Conservation (phyloP, 352 stramenopile genomes). For the Phytopythium boreale region DNA sequence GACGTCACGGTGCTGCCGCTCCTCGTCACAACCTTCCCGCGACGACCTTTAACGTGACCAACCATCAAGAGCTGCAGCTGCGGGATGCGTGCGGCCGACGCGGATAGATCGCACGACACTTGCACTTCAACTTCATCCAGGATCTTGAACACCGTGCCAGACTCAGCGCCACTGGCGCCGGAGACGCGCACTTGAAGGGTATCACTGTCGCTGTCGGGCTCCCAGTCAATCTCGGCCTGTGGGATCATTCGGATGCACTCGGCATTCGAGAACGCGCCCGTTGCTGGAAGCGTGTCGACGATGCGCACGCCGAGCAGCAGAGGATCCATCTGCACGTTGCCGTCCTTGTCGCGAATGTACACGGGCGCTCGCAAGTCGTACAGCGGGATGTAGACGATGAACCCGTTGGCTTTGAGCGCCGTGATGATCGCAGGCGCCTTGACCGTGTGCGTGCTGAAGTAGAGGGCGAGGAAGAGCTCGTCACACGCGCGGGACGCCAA, state of each 20-base stretch:
- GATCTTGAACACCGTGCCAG: constrained; percentile 42
- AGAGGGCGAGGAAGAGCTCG: constrained; percentile 90
- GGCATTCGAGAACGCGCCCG: constrained; percentile 50
- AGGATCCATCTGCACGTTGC: constrained; percentile 82
- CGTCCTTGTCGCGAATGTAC: constrained; percentile 87
- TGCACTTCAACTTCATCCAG: constrained; percentile 79
- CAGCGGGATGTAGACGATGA: constrained; percentile 91
- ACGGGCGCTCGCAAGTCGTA: constrained; percentile 91
- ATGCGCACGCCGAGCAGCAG: constrained; percentile 68
- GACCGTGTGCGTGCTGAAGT: constrained; percentile 89
- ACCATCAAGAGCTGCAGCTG: constrained; percentile 71
- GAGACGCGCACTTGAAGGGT: constrained; percentile 24
- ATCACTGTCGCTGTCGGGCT: constrained; percentile 22
- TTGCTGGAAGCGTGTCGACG: constrained; percentile 53
- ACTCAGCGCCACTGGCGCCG: background rate
- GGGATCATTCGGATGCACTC: constrained; percentile 67
- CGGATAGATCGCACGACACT: constrained; percentile 71
- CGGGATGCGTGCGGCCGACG: constrained; percentile 69
- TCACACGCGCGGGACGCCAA: constrained; percentile 87
- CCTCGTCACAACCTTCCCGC: constrained; percentile 24
- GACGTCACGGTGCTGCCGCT: constrained; percentile 2
- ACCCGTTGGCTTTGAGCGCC: constrained; percentile 89
- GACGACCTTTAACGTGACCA: constrained; percentile 36
- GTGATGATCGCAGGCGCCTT: constrained; percentile 87
- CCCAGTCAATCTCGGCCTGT: constrained; percentile 36